Percentiles rank a stretch among this genome's conserved stretches.
phyloP scores from a whole-genome alignment of 2,329 filamentous ascomycete species.

The Chrysoporthe puriensis region DNA sequence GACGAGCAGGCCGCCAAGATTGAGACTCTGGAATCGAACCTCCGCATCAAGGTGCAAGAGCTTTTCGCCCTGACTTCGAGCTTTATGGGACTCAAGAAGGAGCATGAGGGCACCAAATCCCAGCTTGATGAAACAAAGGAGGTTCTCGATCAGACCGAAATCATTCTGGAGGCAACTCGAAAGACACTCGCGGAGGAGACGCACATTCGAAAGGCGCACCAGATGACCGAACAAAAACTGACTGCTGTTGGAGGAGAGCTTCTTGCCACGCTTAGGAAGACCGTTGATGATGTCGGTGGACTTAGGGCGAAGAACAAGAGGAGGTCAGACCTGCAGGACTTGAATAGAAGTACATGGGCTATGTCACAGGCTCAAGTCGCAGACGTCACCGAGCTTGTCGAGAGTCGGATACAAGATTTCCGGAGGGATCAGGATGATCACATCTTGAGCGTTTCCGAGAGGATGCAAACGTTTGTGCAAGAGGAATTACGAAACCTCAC shows the following conservation, averaged over 20 bases:
- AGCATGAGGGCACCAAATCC: constrained; percentile 76
- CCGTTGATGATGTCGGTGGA: constrained; percentile 78
- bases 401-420: constrained; percentile 74
- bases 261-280: constrained; percentile 75
- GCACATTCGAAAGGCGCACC: constrained; percentile 78
- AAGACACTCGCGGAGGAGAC: constrained; percentile 80
- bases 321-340: constrained; percentile 78
- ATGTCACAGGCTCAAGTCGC: constrained; percentile 75
- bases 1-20: constrained; percentile 94
- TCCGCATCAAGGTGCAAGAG: constrained; percentile 93
- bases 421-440: constrained; percentile 72
- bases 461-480: constrained; percentile 77
- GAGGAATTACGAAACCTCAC: constrained; percentile 74
- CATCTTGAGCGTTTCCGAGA: constrained; percentile 66
- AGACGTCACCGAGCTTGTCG: constrained; percentile 76
- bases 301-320: constrained; percentile 86
- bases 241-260: constrained; percentile 74
- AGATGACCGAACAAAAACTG: constrained; percentile 81
- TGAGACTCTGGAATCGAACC: constrained; percentile 85
- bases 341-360: constrained; percentile 81
- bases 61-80: constrained; percentile 83
- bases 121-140: constrained; percentile 79
- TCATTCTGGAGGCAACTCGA: constrained; percentile 77
- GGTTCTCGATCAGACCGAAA: constrained; percentile 84
- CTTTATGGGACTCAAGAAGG: constrained; percentile 87